These are phyloP conservation scores for Binderoboletus segoi DNA, from an alignment of 1,284 basidiomycete species.

Conservation along the genomic window DNA sequence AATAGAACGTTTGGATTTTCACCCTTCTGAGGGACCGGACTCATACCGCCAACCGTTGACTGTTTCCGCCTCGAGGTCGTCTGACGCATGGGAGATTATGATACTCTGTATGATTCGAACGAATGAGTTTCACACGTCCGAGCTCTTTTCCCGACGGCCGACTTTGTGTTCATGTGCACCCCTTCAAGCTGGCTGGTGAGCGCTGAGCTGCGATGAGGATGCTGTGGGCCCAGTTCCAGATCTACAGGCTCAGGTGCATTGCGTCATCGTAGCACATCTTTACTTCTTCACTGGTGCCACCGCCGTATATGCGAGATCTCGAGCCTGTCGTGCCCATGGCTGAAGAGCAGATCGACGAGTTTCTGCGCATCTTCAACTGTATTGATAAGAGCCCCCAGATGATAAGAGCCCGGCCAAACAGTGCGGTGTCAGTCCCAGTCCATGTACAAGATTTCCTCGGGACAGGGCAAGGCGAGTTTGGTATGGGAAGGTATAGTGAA, in stretches of 20 bases:
- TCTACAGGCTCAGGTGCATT: background rate
- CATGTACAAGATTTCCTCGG: background rate
- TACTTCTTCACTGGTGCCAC: constrained; percentile 28
- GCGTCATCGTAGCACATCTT: background rate
- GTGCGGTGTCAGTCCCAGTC: constrained; percentile 3
- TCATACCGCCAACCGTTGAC: constrained; percentile 28
- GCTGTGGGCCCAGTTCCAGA: no score
- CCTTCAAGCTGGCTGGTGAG: constrained; percentile 29
- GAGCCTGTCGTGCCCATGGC: constrained; percentile 26
- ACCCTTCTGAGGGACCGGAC: constrained; percentile 22
- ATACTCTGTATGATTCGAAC: constrained; percentile 15
- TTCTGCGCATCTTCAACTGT: constrained; percentile 27
- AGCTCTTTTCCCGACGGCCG: background rate
- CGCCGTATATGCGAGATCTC: constrained; percentile 31
- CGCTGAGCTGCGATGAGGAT: constrained; percentile 17
- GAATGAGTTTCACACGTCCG: background rate
- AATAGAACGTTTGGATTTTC: constrained; percentile 30
- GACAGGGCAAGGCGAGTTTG: constrained; percentile 13
- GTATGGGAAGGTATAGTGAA: constrained; percentile 12
- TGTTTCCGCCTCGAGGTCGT: constrained; percentile 25
- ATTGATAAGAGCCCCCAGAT: constrained; percentile 21
- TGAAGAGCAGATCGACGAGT: constrained; percentile 30
- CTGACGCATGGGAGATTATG: constrained; percentile 25
- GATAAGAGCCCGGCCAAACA: constrained; percentile 17
- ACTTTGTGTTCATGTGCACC: constrained; percentile 37